A percentile compares a stretch with the other conserved stretches of the same genome.
Evolutionary conservation across 2,329 filamentous ascomycete species (phyloP).

Genomic region (Calycina herbarum): DNA sequence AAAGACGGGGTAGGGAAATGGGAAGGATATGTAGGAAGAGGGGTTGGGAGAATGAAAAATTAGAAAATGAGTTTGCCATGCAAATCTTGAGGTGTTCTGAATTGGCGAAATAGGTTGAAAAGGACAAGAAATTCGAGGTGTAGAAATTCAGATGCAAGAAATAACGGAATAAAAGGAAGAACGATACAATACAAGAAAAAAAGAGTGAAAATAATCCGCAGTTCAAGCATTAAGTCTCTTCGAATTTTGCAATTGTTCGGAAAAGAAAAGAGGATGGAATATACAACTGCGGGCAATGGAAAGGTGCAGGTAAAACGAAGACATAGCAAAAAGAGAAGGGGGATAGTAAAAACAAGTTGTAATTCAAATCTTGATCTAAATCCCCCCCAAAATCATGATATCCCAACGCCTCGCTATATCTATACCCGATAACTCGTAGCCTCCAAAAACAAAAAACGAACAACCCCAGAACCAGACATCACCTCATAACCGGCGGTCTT

Average conservation of each 20-base stretch:
- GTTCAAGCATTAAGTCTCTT: no score
- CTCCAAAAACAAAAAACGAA: conserved; percentile 5
- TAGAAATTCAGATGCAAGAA: no score
- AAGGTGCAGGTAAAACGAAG: neutral
- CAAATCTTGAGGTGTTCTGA: neutral
- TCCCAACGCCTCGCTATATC: conserved; percentile 26
- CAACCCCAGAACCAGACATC: conserved; percentile 7
- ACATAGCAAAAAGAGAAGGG: neutral
- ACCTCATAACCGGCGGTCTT: conserved; percentile 90
- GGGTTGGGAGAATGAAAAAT: neutral
- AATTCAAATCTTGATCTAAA: conserved; percentile 6
- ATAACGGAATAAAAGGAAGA: no score
- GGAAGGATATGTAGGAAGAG: neutral
- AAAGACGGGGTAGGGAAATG: no score
- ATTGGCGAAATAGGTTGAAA: neutral
- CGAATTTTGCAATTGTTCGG: no score
- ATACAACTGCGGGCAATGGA: no score
- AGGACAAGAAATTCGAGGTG: no score
- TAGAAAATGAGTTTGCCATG: neutral
- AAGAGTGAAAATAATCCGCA: no score
- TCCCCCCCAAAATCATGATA: conserved; percentile 9
- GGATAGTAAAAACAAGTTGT: conserved; percentile 5
- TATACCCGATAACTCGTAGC: neutral
- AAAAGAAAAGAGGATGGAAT: no score
- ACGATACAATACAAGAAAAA: no score